phyloP scores from a whole-genome alignment of 164 flowering plant species.

The Nelumbo lutea region DNA sequence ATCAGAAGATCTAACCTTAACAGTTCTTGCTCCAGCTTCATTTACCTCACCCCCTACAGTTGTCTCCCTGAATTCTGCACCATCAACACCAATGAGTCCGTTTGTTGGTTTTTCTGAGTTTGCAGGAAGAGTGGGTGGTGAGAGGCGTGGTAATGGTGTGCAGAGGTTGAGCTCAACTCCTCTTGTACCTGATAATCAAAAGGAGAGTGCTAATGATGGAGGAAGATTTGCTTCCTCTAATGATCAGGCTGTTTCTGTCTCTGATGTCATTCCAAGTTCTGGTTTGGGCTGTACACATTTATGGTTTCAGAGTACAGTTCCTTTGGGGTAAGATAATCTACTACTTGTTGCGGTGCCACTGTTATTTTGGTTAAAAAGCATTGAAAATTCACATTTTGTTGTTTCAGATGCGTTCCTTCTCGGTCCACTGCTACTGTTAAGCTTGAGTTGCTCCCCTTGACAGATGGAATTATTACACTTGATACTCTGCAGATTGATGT shows the following conservation, averaged over 20 bases:
- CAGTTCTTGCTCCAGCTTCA: conserved; percentile 97
- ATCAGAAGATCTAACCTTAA: conserved; percentile 78
- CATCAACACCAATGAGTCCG: conserved; percentile 69
- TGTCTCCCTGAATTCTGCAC: conserved; percentile 67
- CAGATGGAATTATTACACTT: conserved; percentile 93
- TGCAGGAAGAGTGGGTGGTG: conserved; percentile 29
- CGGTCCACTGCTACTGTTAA: conserved; percentile 86
- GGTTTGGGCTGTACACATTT: conserved; percentile 78
- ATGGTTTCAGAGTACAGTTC: conserved; percentile 97
- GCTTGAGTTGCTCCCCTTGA: conserved; percentile 92
- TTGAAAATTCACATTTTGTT: conserved; percentile 2
- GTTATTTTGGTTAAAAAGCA: background rate
- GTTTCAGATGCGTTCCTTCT: conserved; percentile 78
- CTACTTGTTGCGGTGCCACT: background rate
- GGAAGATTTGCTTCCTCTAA: conserved; percentile 33
- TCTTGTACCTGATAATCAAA: conserved; percentile 30
- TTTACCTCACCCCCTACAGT: conserved; percentile 77
- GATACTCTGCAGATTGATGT: conserved; percentile 53
- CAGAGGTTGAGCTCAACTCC: conserved; percentile 38
- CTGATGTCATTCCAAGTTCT: conserved; percentile 64
- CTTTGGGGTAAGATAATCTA: conserved; percentile 69
- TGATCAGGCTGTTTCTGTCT: conserved; percentile 34
- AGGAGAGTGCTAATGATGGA: conserved; percentile 26
- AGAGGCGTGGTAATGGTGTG: conserved; percentile 23
- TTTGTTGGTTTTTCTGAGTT: conserved; percentile 55